Evolutionary conservation across 192 early-diverging fungal species (phyloP).

Genomic region (Mortierella alpina): DNA sequence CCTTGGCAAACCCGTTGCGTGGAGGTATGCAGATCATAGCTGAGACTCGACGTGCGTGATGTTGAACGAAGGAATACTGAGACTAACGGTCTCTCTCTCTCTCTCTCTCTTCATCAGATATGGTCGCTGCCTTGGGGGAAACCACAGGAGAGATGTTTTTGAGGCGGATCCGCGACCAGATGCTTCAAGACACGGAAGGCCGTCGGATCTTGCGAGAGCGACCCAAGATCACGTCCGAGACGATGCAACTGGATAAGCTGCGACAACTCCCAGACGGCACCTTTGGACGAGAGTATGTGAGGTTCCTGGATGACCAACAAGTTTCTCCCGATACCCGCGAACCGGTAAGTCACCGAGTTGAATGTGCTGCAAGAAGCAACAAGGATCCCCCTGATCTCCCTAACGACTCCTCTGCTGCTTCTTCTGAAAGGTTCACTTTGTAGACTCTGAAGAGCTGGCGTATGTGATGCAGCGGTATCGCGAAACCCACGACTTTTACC

Average conservation of each 20-base stretch:
- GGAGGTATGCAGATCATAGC: conserved; percentile 58
- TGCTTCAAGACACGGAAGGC: conserved; percentile 81
- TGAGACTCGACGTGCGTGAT: too few species aligned
- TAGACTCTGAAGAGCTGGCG: conserved; percentile 90
- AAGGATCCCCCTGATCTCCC: not conserved
- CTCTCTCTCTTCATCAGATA: conserved; percentile 56
- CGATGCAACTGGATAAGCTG: conserved; percentile 76
- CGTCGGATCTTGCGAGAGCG: conserved; percentile 86
- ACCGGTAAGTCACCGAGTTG: conserved; percentile 58
- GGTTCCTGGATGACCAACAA: conserved; percentile 81
- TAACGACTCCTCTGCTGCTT: not conserved
- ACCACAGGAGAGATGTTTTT: conserved; percentile 82
- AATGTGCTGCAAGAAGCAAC: not conserved
- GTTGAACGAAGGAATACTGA: too few species aligned
- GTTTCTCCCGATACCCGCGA: conserved; percentile 86
- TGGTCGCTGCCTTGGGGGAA: conserved; percentile 91
- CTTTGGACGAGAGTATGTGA: conserved; percentile 89
- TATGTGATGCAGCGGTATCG: conserved; percentile 95
- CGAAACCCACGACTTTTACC: conserved; percentile 95
- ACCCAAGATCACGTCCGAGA: conserved; percentile 79
- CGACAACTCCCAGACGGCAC: conserved; percentile 73
- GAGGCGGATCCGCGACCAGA: conserved; percentile 75
- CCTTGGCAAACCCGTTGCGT: conserved; percentile 79
- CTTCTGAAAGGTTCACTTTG: conserved; percentile 77
- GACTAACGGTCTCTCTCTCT: not conserved